Evolutionary conservation across 495 filamentous ascomycete genomes (phyloP).

Genomic region (Ramalina intermedia): DNA sequence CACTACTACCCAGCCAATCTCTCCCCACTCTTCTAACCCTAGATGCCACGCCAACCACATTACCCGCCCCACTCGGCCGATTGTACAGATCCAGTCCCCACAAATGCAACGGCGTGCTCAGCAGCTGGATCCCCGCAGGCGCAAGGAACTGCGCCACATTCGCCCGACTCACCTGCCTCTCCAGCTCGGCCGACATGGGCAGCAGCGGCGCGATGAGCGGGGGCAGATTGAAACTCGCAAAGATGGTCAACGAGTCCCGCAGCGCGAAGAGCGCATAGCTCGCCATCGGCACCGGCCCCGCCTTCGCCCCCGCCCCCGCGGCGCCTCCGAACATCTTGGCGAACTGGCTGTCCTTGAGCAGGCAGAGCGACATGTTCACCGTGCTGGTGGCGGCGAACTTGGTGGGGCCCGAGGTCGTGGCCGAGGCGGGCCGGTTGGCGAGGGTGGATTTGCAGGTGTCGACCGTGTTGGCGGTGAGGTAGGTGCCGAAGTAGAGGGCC

Average conservation of each 20-base stretch:
- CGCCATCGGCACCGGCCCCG: constrained; percentile 24
- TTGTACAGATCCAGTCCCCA: constrained; percentile 87
- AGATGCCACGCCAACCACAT: constrained; percentile 36
- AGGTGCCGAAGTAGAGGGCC: constrained; percentile 79
- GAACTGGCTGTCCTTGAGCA: constrained; percentile 86
- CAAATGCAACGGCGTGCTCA: constrained; percentile 78
- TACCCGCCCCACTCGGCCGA: constrained; percentile 28
- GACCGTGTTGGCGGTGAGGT: constrained; percentile 75
- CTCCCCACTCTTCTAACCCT: constrained; percentile 48
- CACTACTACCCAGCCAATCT: constrained; percentile 65
- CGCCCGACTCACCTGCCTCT: constrained; percentile 36
- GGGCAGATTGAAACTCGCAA: constrained; percentile 86
- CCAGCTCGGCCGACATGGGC: constrained; percentile 27
- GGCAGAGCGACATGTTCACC: constrained; percentile 82
- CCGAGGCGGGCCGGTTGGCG: constrained; percentile 36
- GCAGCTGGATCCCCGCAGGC: constrained; percentile 66
- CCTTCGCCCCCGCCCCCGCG: constrained; percentile 11
- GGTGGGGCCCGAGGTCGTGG: constrained; percentile 53
- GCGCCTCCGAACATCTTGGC: constrained; percentile 63
- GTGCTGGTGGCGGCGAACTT: constrained; percentile 74
- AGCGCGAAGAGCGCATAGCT: constrained; percentile 69
- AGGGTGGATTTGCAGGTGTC: constrained; percentile 66
- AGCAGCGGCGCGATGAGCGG: constrained; percentile 52
- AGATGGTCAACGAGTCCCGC: constrained; percentile 83
- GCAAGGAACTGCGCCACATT: constrained; percentile 67